Percentiles rank a stretch among this genome's conserved stretches.
Conservation (phyloP, 75 land plant species). For the Picea glauca region DNA sequence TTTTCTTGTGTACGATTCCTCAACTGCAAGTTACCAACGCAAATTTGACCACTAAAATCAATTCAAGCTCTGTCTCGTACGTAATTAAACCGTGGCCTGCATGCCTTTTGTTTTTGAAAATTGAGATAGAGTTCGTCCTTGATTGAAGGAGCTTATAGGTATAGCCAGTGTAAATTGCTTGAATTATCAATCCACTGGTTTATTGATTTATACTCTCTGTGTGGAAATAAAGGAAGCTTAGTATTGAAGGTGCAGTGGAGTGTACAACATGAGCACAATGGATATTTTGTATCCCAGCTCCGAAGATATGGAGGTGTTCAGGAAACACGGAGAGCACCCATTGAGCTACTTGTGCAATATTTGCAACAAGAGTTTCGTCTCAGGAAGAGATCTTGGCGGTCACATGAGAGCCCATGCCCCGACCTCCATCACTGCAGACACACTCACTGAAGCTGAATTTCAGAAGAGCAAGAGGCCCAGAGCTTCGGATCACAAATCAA, state of each 20-base stretch:
- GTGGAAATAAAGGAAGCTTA: neutral
- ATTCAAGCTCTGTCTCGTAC: neutral
- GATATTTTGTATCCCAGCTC: neutral
- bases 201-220: neutral
- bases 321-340: slow-evolving; percentile 6
- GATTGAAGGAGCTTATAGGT: neutral
- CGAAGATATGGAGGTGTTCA: neutral
- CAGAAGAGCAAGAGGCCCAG: no score
- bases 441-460: neutral
- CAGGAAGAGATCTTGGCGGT: slow-evolving; percentile 63
- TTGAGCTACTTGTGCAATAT: slow-evolving; percentile 31
- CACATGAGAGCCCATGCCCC: slow-evolving; percentile 75
- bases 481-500: no score
- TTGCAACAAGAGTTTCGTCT: slow-evolving; percentile 57
- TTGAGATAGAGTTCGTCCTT: neutral
- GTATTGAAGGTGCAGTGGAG: neutral
- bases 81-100: slow-evolving; percentile 5
- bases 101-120: no score
- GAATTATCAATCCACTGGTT: neutral
- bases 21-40: neutral
- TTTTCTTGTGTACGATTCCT: neutral
- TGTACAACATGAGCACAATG: slow-evolving; percentile 1
- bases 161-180: neutral
- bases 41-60: slow-evolving; percentile 1
- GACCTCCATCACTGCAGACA: slow-evolving; percentile 14